Percentiles rank a stretch among this genome's conserved stretches.
These are phyloP conservation scores for Pseudogymnoascus sp. DNA, from an alignment of 2,329 filamentous ascomycete genomes.

Conservation along the genomic window DNA sequence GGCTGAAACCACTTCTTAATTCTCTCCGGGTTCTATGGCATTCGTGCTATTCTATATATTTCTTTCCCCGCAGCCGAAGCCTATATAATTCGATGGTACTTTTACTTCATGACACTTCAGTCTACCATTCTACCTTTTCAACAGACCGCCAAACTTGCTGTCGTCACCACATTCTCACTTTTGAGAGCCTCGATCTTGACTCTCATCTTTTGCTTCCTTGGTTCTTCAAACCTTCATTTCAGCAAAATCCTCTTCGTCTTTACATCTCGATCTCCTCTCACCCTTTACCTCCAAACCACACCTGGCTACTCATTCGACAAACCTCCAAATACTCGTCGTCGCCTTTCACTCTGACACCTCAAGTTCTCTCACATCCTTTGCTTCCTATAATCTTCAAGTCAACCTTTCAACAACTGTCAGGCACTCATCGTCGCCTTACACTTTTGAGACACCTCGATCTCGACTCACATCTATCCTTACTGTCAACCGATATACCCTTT, in stretches of 20 bases:
- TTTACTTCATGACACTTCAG: background rate
- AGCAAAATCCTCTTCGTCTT: background rate
- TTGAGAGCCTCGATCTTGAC: background rate
- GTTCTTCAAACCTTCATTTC: too few species aligned
- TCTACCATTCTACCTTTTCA: background rate
- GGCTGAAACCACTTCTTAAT: background rate
- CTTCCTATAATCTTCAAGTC: background rate
- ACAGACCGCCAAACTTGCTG: background rate
- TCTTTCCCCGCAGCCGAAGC: background rate
- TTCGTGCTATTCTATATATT: background rate
- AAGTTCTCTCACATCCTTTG: too few species aligned
- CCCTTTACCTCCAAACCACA: background rate
- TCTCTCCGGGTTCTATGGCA: background rate
- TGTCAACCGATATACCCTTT: background rate
- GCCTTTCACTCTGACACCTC: too few species aligned
- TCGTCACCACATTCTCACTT: background rate
- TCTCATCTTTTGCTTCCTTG: too few species aligned
- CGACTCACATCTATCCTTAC: background rate
- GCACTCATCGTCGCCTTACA: background rate
- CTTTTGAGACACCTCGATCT: background rate
- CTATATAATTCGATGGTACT: background rate
- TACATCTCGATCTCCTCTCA: background rate
- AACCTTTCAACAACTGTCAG: background rate
- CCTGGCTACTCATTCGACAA: background rate
- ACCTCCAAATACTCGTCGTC: too few species aligned